phyloP scores from a whole-genome alignment of 2,329 filamentous ascomycete species.

The Lizonia empirigonia region DNA sequence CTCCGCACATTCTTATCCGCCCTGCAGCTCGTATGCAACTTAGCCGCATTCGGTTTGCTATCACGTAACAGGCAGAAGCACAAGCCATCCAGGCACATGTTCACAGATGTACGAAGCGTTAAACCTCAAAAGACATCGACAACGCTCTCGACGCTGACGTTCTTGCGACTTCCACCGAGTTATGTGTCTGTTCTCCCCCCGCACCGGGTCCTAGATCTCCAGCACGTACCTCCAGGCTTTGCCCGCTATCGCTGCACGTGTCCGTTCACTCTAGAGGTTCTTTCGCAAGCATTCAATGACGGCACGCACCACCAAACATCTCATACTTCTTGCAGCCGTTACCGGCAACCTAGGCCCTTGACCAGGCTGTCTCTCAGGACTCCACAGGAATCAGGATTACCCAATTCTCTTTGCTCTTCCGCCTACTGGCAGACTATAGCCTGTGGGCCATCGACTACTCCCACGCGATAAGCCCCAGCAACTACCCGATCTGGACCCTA shows the following conservation, averaged over 20 bases:
- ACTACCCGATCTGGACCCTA: slow-evolving; percentile 38
- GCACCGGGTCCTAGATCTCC: slow-evolving; percentile 32
- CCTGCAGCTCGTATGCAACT: slow-evolving; percentile 18
- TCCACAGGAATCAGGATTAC: slow-evolving; percentile 23
- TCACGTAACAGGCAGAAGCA: slow-evolving; percentile 35
- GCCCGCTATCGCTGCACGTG: slow-evolving; percentile 21
- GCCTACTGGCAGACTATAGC: slow-evolving; percentile 26
- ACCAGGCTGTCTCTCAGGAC: slow-evolving; percentile 17
- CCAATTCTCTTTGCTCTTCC: slow-evolving; percentile 30
- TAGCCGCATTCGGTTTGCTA: slow-evolving; percentile 29
- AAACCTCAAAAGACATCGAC: slow-evolving; percentile 41
- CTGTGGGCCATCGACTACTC: slow-evolving; percentile 32
- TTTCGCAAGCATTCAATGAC: slow-evolving; percentile 48
- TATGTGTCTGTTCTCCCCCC: slow-evolving; percentile 30
- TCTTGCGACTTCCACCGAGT: slow-evolving; percentile 24
- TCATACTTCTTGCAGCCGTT: slow-evolving; percentile 50
- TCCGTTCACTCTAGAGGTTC: slow-evolving; percentile 2
- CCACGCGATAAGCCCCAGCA: slow-evolving; percentile 47
- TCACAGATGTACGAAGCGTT: slow-evolving; percentile 22
- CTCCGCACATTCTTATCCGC: slow-evolving; percentile 37
- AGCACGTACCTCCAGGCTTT: slow-evolving; percentile 18
- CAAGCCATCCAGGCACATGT: slow-evolving; percentile 41
- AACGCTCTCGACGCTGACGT: slow-evolving; percentile 27
- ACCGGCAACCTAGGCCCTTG: slow-evolving; percentile 47
- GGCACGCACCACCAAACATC: slow-evolving; percentile 50